A percentile compares a stretch with the other conserved stretches of the same genome.
phyloP scores from a whole-genome alignment of 1,139 yeast genomes.

The Sugiyamaella grinbergsii region DNA sequence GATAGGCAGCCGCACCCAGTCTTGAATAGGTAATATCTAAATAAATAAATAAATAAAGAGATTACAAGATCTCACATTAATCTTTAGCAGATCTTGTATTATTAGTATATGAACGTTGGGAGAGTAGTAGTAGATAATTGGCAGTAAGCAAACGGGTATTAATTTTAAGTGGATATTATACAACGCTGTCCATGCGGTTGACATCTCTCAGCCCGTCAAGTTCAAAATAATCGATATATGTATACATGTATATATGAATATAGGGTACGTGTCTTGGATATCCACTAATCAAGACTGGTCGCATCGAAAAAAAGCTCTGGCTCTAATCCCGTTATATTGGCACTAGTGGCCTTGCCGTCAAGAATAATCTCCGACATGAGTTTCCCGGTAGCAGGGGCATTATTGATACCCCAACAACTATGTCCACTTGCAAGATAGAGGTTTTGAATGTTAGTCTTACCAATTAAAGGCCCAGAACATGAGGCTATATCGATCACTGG shows the following conservation, averaged over 20 bases:
- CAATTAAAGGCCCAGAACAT: constrained; percentile 89
- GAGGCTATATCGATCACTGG: constrained; percentile 94
- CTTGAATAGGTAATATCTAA: constrained; percentile 1
- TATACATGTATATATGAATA: not conserved
- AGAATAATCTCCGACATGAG: constrained; percentile 82
- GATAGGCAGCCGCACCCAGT: not conserved
- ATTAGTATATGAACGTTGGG: no score
- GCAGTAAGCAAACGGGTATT: not conserved
- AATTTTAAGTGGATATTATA: not conserved
- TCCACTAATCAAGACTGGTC: constrained; percentile 11
- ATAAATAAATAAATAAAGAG: no score
- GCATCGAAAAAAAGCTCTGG: constrained; percentile 78
- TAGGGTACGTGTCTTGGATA: not conserved
- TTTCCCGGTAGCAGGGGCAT: constrained; percentile 96
- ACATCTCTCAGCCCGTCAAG: no score
- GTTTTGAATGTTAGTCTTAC: constrained; percentile 83
- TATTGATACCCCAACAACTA: constrained; percentile 98
- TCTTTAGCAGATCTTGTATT: no score
- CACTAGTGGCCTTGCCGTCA: constrained; percentile 80
- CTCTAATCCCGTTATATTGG: constrained; percentile 77
- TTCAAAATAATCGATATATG: not conserved
- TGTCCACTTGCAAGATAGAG: constrained; percentile 88
- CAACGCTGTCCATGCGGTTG: not conserved
- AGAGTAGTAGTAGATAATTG: not conserved
- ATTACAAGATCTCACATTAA: no score